A percentile compares a stretch with the other conserved stretches of the same genome.
Conservation (phyloP, 805 yeast species). For the Wickerhamiella dianesei region DNA sequence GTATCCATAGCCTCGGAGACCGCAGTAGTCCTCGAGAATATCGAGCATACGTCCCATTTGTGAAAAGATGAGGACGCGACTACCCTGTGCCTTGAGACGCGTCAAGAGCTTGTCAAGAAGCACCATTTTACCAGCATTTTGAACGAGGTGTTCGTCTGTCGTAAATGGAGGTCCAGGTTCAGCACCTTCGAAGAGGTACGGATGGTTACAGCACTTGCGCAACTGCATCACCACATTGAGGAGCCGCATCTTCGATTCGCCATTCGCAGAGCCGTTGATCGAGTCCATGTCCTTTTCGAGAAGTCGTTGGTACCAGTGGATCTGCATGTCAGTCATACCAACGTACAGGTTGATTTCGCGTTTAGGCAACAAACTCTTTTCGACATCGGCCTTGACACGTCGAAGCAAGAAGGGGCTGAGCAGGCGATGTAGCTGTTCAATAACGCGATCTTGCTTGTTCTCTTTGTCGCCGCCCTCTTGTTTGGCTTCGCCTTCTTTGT, state of each 20-base stretch:
- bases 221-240: constrained; percentile 93
- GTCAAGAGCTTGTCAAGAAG: constrained; percentile 71
- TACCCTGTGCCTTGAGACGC: constrained; percentile 62
- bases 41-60: constrained; percentile 89
- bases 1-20: constrained; percentile 68
- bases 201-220: constrained; percentile 94
- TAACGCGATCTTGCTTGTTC: constrained; percentile 57
- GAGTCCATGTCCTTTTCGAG: constrained; percentile 91
- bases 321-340: constrained; percentile 95
- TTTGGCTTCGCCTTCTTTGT: neutral
- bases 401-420: constrained; percentile 77
- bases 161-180: constrained; percentile 98
- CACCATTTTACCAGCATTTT: constrained; percentile 81
- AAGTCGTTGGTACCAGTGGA: constrained; percentile 75
- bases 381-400: constrained; percentile 87
- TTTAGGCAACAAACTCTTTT: constrained; percentile 77
- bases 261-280: constrained; percentile 55
- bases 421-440: constrained; percentile 78
- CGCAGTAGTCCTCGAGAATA: constrained; percentile 84
- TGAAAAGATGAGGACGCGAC: constrained; percentile 79
- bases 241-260: constrained; percentile 67
- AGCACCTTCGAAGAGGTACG: constrained; percentile 95
- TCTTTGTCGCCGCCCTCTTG: constrained; percentile 26
- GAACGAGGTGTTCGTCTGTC: constrained; percentile 83
- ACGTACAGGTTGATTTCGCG: constrained; percentile 79